These are phyloP conservation scores for Scheffersomyces ergatensis DNA, from an alignment of 805 yeast genomes.

Conservation along the genomic window DNA sequence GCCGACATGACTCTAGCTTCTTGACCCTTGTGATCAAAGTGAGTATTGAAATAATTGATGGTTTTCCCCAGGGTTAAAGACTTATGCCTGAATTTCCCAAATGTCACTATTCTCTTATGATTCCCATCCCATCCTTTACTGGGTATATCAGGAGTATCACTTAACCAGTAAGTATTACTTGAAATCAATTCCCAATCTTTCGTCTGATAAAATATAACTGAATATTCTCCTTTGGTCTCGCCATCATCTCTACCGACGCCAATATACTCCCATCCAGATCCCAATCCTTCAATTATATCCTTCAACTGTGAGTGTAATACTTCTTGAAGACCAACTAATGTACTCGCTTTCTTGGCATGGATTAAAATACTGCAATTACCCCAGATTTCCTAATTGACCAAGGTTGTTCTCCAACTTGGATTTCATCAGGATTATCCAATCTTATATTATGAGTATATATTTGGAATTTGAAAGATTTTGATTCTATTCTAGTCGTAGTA, in stretches of 20 bases:
- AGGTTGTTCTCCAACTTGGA: conserved; percentile 34
- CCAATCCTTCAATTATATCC: conserved; percentile 25
- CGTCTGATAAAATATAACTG: conserved; percentile 23
- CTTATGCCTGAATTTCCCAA: conserved; percentile 27
- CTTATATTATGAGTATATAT: conserved; percentile 44
- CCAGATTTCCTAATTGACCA: conserved; percentile 42
- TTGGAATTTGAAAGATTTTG: conserved; percentile 3
- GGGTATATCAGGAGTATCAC: conserved; percentile 23
- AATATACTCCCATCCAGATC: conserved; percentile 20
- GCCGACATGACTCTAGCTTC: conserved; percentile 30
- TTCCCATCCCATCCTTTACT: conserved; percentile 49
- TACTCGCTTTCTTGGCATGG: too few species aligned
- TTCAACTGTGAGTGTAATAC: conserved; percentile 33
- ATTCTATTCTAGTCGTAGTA: neutral
- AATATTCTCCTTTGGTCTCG: conserved; percentile 22
- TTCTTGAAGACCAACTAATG: conserved; percentile 42
- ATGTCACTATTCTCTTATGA: conserved; percentile 35
- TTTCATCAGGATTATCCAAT: conserved; percentile 32
- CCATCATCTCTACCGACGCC: conserved; percentile 34
- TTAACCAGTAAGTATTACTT: conserved; percentile 23
- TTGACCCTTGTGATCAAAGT: conserved; percentile 38
- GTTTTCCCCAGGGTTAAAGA: conserved; percentile 14
- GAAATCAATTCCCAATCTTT: conserved; percentile 20
- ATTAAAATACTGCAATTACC: too few species aligned
- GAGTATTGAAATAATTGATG: conserved; percentile 29